Evolutionary conservation across 768 basidiomycete genomes (phyloP).

Genomic region (Rhodotorula graminis): DNA sequence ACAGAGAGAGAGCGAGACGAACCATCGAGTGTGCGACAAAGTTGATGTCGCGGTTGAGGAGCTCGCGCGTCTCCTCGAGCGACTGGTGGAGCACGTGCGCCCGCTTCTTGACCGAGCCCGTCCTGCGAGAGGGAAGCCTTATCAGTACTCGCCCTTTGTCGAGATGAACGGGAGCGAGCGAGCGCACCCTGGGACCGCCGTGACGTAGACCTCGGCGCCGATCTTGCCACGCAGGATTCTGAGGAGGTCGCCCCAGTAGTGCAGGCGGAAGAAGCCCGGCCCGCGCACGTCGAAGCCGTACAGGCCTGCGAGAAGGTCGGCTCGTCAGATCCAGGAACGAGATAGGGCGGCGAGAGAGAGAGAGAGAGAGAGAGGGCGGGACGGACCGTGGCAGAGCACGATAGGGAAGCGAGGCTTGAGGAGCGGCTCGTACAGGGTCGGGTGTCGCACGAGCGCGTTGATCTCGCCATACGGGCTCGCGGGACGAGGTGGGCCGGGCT

Average conservation of each 20-base stretch:
- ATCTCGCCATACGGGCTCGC: conserved; percentile 32
- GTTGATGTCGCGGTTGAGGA: conserved; percentile 71
- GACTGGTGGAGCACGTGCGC: conserved; percentile 69
- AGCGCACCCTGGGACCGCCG: conserved; percentile 78
- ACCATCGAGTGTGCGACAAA: conserved; percentile 93
- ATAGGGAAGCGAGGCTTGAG: conserved; percentile 80
- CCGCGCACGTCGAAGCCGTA: conserved; percentile 80
- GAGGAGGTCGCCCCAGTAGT: conserved; percentile 91
- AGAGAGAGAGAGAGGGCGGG: not conserved
- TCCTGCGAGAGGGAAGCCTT: conserved; percentile 52
- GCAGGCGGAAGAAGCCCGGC: conserved; percentile 50
- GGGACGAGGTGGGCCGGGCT: conserved; percentile 4
- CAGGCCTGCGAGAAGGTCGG: conserved; percentile 53
- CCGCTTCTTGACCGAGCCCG: conserved; percentile 79
- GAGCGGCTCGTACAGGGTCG: conserved; percentile 70
- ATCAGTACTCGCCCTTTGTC: not conserved
- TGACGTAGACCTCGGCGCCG: conserved; percentile 91
- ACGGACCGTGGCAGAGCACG: conserved; percentile 85
- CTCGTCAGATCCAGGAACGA: not conserved
- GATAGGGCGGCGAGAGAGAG: not conserved
- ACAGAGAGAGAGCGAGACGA: conserved; percentile 3
- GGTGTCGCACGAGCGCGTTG: conserved; percentile 60
- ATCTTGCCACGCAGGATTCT: conserved; percentile 70
- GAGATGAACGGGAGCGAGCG: not conserved
- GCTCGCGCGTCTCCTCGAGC: conserved; percentile 58